A percentile compares a stretch with the other conserved stretches of the same genome.
Conservation (phyloP, 1,284 basidiomycete genomes). For the Heterobasidion occidentale region DNA sequence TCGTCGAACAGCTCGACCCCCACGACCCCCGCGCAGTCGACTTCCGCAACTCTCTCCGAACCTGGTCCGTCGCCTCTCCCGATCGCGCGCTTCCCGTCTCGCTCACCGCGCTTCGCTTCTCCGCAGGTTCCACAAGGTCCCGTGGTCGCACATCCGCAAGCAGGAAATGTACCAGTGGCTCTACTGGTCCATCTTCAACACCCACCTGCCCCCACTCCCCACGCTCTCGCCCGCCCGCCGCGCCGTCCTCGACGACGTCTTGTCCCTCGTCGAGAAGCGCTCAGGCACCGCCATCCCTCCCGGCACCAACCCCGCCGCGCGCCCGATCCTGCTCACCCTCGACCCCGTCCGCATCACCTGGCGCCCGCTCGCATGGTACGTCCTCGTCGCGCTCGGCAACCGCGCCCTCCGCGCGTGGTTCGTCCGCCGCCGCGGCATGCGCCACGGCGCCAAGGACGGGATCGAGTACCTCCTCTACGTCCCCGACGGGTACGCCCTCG, state of each 20-base stretch:
- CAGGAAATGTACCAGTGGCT: constrained; percentile 73
- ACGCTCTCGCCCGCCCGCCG: constrained; percentile 36
- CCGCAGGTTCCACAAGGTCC: constrained; percentile 61
- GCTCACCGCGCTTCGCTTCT: background rate
- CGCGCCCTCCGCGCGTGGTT: constrained; percentile 36
- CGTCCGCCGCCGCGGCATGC: constrained; percentile 37
- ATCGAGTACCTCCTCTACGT: constrained; percentile 74
- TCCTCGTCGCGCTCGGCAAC: constrained; percentile 51
- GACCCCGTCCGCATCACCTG: constrained; percentile 67
- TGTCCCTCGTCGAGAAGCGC: constrained; percentile 64
- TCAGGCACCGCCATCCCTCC: constrained; percentile 60
- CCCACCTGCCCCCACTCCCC: constrained; percentile 47
- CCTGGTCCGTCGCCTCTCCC: constrained; percentile 32
- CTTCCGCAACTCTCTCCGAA: constrained; percentile 64
- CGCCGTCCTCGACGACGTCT: constrained; percentile 47
- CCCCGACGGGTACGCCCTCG: constrained; percentile 56
- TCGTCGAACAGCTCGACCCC: constrained; percentile 44
- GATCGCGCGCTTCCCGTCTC: background rate
- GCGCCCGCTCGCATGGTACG: constrained; percentile 72
- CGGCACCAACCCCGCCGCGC: constrained; percentile 48
- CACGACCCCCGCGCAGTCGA: constrained; percentile 71
- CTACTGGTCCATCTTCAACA: constrained; percentile 78
- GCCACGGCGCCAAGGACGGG: constrained; percentile 42
- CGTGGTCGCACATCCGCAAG: constrained; percentile 65
- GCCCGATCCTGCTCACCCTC: constrained; percentile 68